Conservation (phyloP, 176 grass and related monocot genomes). For the Aegilops tauschii region DNA sequence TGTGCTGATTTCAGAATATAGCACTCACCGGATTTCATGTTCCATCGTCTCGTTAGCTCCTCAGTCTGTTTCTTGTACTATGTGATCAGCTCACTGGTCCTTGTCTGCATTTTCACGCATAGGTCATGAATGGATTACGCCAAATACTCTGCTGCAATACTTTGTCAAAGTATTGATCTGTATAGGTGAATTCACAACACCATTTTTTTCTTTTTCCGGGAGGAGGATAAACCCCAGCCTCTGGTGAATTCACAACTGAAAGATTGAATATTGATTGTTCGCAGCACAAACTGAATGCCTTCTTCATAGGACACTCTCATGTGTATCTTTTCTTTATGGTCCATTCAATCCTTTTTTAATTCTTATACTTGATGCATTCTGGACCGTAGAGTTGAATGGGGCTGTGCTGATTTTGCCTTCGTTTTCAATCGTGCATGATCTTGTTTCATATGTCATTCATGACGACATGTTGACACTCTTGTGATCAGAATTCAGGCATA, state of each 20-base stretch:
- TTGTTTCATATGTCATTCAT: not conserved
- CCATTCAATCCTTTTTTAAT: not conserved
- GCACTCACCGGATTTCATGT: not conserved
- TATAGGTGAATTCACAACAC: not conserved
- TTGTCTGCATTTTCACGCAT: not conserved
- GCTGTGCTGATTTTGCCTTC: not conserved
- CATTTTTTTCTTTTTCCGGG: not conserved
- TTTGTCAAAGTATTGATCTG: not conserved
- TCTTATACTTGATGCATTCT: not conserved
- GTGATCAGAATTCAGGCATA: not conserved
- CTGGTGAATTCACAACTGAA: too few relatives aligned
- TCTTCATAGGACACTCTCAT: not conserved
- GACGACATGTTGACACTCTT: not conserved
- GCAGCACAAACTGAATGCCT: not conserved
- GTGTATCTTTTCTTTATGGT: constrained; percentile 2
- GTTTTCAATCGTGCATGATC: not conserved
- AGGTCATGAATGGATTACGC: not conserved
- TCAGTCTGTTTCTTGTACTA: not conserved
- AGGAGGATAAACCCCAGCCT: not conserved
- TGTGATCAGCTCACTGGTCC: not conserved
- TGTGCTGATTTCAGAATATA: not conserved
- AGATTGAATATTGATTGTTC: too few relatives aligned
- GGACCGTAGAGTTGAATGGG: not conserved
- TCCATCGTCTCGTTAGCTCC: not conserved
- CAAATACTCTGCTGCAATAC: not conserved